phyloP scores from a whole-genome alignment of 148 eudicot genomes.

The Rhododendron williamsianum region DNA sequence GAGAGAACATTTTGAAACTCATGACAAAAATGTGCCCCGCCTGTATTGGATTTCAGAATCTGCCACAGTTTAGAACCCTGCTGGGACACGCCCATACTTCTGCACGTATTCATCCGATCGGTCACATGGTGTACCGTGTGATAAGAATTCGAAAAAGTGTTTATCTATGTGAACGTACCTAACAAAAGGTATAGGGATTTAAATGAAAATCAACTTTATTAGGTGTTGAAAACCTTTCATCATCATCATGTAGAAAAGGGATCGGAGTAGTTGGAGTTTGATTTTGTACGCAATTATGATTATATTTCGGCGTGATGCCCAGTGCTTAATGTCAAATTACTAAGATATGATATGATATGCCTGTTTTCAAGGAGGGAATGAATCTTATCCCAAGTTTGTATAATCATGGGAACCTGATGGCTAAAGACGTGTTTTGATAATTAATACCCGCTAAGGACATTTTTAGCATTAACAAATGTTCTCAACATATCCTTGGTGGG shows the following conservation, averaged over 20 bases:
- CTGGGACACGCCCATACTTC: too few species aligned
- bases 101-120: too few species aligned
- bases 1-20: too few species aligned
- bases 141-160: too few species aligned
- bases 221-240: background rate
- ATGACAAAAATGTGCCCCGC: too few species aligned
- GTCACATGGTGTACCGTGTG: too few species aligned
- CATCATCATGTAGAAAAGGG: background rate
- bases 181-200: background rate
- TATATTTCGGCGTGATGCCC: background rate
- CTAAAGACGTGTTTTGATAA: too few species aligned
- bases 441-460: too few species aligned
- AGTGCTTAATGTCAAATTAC: background rate
- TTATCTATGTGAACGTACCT: background rate
- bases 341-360: background rate
- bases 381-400: background rate
- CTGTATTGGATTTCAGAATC: too few species aligned
- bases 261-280: background rate
- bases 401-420: background rate
- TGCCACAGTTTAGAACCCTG: too few species aligned
- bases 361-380: background rate
- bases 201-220: background rate
- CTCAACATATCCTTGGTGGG: too few species aligned
- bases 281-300: background rate
- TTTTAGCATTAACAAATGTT: too few species aligned